Evolutionary conservation across 345 rosid genomes (phyloP), one percentile per base, ranked within the genome.

Genomic region (Pseudoturritis turrita): DNA sequence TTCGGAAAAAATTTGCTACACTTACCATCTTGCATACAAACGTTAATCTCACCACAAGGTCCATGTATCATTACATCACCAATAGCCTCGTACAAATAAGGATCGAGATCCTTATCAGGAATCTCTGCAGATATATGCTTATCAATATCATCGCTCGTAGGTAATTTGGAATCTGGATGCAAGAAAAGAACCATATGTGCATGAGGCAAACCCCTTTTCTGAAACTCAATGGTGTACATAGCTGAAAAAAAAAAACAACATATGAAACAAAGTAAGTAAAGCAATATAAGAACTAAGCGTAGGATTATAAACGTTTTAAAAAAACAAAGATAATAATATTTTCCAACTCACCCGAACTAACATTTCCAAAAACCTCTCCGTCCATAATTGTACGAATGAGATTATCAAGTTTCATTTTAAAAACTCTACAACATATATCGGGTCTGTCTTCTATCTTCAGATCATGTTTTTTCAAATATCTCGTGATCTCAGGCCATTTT

Each of bases 201-300:
- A 4, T 49, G 54, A 0, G 14, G 28, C 0, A 23, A 1, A 1
- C 28, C 26, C 1, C 29, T 2, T 3, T 49, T 43, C 19, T 43
- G 21, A 15, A 43, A 43, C 10, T 19, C n/a, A 1, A 49, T 21
- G 0, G 54, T 49, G 1, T 49, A 49, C 29, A 49, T 49, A 3
- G 26, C 25, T 19, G 50, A 19, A 1, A 15, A 15, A 7, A 46
- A 3, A 28, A 4, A 29, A 29, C 1, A 29, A 5, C n/a, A n/a
- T n/a, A n/a, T n/a, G n/a, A n/a, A n/a, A n/a, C n/a, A n/a, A n/a
- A n/a, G n/a, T n/a, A n/a, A n/a, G n/a, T n/a, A n/a, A n/a, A n/a
- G n/a, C n/a, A 7, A 5, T 4, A 29, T 0, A 0, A 6, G 0
- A 2, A 29, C 5, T 6, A 3, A 1, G 6, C 1, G 5, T 28